Percentiles rank a stretch among this genome's conserved stretches.
Evolutionary conservation across 1,284 basidiomycete genomes (phyloP).

Genomic region (Heterobasidion irregulare): DNA sequence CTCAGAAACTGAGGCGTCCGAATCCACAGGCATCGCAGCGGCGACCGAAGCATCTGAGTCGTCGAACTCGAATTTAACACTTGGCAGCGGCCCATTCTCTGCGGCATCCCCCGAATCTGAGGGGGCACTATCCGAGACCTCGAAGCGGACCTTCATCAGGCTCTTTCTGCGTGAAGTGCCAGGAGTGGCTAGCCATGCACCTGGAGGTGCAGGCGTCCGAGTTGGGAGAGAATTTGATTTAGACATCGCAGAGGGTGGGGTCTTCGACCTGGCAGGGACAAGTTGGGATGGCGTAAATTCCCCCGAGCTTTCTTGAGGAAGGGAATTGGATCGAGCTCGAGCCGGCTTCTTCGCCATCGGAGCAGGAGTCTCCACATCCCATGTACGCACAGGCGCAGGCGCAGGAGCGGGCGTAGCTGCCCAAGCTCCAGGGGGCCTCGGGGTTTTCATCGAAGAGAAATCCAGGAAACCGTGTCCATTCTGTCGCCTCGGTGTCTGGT

Average conservation of each 20-base stretch:
- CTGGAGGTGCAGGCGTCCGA: slow-evolving; percentile 51
- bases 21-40: not conserved
- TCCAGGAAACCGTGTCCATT: slow-evolving; percentile 13
- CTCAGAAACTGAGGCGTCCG: slow-evolving; percentile 7
- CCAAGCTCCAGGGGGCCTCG: slow-evolving; percentile 65
- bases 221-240: slow-evolving; percentile 21
- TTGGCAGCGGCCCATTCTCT: slow-evolving; percentile 2
- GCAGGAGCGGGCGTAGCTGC: slow-evolving; percentile 41
- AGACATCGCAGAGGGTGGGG: slow-evolving; percentile 33
- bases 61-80: slow-evolving; percentile 1
- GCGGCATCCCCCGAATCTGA: slow-evolving; percentile 15
- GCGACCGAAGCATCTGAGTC: not conserved
- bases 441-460: slow-evolving; percentile 45
- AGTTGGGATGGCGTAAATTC: not conserved
- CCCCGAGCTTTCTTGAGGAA: slow-evolving; percentile 7
- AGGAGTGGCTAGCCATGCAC: slow-evolving; percentile 61
- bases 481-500: slow-evolving; percentile 16
- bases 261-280: not conserved
- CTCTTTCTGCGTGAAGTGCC: slow-evolving; percentile 33
- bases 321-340: slow-evolving; percentile 12
- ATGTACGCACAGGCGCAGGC: slow-evolving; percentile 27
- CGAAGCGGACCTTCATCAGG: slow-evolving; percentile 59
- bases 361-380: slow-evolving; percentile 3
- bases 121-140: slow-evolving; percentile 29
- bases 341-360: not conserved